Evolutionary conservation across 2,329 filamentous ascomycete species (phyloP), one percentile per base, ranked within the genome.

Genomic region (Neurospora sp.): DNA sequence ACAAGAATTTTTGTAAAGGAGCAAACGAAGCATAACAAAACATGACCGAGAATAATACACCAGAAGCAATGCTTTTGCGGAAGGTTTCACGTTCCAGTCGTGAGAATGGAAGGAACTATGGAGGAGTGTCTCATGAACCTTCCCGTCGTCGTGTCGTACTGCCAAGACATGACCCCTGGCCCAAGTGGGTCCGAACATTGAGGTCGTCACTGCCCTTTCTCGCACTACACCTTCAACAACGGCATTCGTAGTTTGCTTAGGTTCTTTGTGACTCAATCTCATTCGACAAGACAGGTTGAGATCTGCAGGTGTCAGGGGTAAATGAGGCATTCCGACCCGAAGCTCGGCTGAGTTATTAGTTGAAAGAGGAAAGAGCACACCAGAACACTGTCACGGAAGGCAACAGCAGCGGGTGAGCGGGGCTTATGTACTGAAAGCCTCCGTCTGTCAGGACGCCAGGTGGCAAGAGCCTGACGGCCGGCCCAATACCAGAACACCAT

Each of bases 81-180:
- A 9, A 10, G 0, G 0, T 17, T n/a, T 6, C 0, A 10, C 3
- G 3, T 33, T n/a, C 7, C 7, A n/a, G 4, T 17, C 8, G 0
- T 10, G 2, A 10, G 7, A 33, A 36, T 17, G 28, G 15, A 62
- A 62, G 15, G 28, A 36, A 62, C 11, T 62, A 62, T n/a, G 52
- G n/a, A 2, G 1, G 52, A 62, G 52, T 62, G 52, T 62, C 23
- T 62, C 52, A 15, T 17, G 52, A 9, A 33, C 52, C 23, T 33
- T 62, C 52, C 52, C 52, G 6, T 28, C 13, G 52, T 62, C 52
- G 23, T 17, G 52, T 36, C 28, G 52, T 6, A 62, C 23, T 11
- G 52, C 52, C 52, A 62, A 62, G 52, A 33, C 13, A 62, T 33
- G 1, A 15, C 52, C 52, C 23, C 23, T 58, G 46, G 28, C 19